A percentile compares a stretch with the other conserved stretches of the same genome.
phyloP scores from a whole-genome alignment of 176 grass and related monocot genomes.

The Cymbopogon citratus region DNA sequence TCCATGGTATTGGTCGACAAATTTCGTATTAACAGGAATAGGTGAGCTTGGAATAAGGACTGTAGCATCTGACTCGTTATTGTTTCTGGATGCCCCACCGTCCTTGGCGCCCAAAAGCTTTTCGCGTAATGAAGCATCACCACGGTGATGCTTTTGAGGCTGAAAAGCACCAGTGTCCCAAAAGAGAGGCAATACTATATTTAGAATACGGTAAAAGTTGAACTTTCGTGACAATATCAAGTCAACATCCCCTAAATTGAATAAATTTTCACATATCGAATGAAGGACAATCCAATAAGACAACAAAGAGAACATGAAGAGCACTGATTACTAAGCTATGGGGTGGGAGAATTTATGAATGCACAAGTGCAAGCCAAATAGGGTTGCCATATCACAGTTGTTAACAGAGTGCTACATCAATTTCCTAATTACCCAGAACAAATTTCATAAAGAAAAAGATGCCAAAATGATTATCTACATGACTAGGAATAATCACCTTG shows the following conservation, averaged over 20 bases:
- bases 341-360: background rate
- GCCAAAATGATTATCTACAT: conserved; percentile 9
- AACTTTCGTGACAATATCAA: background rate
- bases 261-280: background rate
- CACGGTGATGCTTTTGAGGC: conserved; percentile 38
- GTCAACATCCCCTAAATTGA: background rate
- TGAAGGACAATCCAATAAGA: background rate
- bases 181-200: background rate
- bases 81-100: conserved; percentile 29
- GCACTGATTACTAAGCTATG: conserved; percentile 8
- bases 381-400: background rate
- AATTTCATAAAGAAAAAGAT: background rate
- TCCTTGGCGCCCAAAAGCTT: conserved; percentile 42
- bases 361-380: background rate
- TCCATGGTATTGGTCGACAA: conserved; percentile 16
- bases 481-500: conserved; percentile 39
- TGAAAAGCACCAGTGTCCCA: conserved; percentile 13
- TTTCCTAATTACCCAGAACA: background rate
- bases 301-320: background rate
- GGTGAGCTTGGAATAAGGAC: conserved; percentile 55
- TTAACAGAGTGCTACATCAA: background rate
- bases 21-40: conserved; percentile 51
- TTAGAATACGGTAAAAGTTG: background rate
- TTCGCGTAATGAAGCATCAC: conserved; percentile 38
- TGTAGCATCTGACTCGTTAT: conserved; percentile 8